Conservation (phyloP, 192 early-diverging fungal species). For the Spinellus fusiger region DNA sequence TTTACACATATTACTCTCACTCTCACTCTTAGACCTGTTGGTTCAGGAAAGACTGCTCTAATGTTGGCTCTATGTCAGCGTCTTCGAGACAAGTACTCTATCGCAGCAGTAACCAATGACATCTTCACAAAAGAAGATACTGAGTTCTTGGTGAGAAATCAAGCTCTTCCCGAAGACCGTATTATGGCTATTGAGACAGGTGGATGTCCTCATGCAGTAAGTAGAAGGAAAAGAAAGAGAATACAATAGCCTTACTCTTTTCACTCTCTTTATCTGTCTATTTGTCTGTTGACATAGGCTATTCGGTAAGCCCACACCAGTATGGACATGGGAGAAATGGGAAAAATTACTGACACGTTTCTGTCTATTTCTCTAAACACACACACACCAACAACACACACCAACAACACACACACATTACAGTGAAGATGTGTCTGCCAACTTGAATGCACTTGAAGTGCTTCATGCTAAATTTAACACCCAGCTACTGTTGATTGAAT, state of each 20-base stretch:
- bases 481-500: conserved; percentile 85
- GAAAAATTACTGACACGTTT: no score
- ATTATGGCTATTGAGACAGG: conserved; percentile 95
- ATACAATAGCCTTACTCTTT: no score
- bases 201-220: conserved; percentile 90
- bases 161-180: conserved; percentile 80
- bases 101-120: conserved; percentile 95
- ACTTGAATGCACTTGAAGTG: conserved; percentile 82
- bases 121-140: conserved; percentile 97
- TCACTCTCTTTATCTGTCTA: neutral
- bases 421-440: conserved; percentile 94
- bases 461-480: conserved; percentile 83
- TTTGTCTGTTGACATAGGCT: conserved; percentile 13
- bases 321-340: neutral
- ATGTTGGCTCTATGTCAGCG: conserved; percentile 85
- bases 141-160: conserved; percentile 87
- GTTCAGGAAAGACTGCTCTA: conserved; percentile 90
- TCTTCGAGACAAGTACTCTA: conserved; percentile 73
- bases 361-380: no score
- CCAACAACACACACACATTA: conserved; percentile 10
- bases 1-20: neutral
- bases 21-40: conserved; percentile 66
- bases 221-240: neutral
- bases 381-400: neutral
- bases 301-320: conserved; percentile 22